Base-by-base conservation (phyloP, 257 asterid species). In the Nicotiana undulata region DNA sequence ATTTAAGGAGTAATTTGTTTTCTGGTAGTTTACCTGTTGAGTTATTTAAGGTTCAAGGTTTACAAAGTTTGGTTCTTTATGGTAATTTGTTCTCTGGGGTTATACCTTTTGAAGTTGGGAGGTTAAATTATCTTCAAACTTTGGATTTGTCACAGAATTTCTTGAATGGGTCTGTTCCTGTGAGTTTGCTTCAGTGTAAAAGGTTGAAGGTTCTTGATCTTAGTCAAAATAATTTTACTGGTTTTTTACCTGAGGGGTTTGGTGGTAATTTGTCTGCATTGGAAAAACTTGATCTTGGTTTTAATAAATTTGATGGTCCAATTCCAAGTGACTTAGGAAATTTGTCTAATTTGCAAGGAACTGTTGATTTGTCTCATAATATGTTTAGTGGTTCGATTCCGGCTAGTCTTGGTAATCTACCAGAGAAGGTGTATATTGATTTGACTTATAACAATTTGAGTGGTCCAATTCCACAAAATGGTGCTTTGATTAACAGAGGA, bases 401-500 rank as follows among this genome's bases (percentile, higher is more conserved):
- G 0, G 31, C 91, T 10, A 88, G 92, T 85, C 91, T 95, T 61
- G 99, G 99, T 72, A 89, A 91, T 84, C 89, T 95, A 2, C 97
- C 99, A 1, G 97, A 91, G 85, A 93, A 91, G 75, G 98, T 95
- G 74, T 92, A 92, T 77, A 91, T 95, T 82, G 99, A 95, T 86
- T 90, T 95, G 12, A 92, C 96, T 22, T 82, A 88, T 58, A 95
- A 95, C 84, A 82, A 87, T 32, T 83, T 95, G 46, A 93, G 87
- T 4, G 99, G 99, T 10, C 92, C 97, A 49, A 92, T 95, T 83
- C 99, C 99, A 7, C 96, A 93, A 86, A 90, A 81, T 83, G 98
- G 99, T 31, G 93, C 98, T 81, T 77, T 95, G 12, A 88, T 91
- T 31, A 93, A 91, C 56, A 81, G 97, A 87, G 98, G 98, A 24